phyloP scores from a whole-genome alignment of 1,284 basidiomycete species.

The Irpex rosettiformis region DNA sequence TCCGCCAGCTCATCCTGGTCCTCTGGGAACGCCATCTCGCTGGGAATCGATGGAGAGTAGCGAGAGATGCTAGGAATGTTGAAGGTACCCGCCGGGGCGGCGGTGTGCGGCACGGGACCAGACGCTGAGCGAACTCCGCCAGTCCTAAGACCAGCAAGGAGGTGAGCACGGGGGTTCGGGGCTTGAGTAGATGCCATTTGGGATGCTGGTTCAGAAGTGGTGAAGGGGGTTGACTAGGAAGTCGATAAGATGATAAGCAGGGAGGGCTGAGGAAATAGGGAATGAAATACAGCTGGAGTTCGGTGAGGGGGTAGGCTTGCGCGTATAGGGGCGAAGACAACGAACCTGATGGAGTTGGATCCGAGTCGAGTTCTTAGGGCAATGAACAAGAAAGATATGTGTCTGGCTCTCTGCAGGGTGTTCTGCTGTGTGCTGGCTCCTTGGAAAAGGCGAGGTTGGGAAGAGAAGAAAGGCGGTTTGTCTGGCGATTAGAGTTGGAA shows the following conservation, averaged over 20 bases:
- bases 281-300: conserved; percentile 26
- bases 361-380: conserved; percentile 15
- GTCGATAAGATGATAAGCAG: conserved; percentile 16
- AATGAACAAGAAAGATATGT: conserved; percentile 22
- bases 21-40: conserved; percentile 44
- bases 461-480: conserved; percentile 24
- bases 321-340: conserved; percentile 19
- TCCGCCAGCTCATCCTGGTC: conserved; percentile 59
- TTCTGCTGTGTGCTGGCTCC: conserved; percentile 15
- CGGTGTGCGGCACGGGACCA: conserved; percentile 57
- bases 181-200: conserved; percentile 55
- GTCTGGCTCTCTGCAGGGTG: conserved; percentile 28
- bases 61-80: conserved; percentile 55
- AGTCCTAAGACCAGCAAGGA: conserved; percentile 80
- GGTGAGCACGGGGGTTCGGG: conserved; percentile 69
- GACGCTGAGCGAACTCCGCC: conserved; percentile 77
- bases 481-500: conserved; percentile 28
- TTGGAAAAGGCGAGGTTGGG: conserved; percentile 16
- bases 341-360: conserved; percentile 18
- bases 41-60: conserved; percentile 39
- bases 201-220: conserved; percentile 30
- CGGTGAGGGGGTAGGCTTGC: not conserved
- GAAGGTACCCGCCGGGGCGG: conserved; percentile 61
- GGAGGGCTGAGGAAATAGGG: conserved; percentile 14
- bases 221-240: conserved; percentile 23